Evolutionary conservation across 352 stramenopile species (phyloP).

Genomic region (Phytophthora capsici): DNA sequence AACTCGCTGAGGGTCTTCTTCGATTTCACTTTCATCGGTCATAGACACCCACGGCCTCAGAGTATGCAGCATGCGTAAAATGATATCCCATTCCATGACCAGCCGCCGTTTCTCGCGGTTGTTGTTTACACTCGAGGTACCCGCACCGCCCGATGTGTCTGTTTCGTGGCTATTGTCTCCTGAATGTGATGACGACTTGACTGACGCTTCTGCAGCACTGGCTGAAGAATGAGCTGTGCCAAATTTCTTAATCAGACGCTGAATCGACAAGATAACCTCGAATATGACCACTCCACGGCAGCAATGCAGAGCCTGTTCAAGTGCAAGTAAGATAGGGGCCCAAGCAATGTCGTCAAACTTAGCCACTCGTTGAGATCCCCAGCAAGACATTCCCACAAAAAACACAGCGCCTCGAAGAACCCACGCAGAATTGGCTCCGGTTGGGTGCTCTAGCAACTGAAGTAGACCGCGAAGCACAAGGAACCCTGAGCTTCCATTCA

Average conservation of each 20-base stretch:
- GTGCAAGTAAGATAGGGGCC: conserved; percentile 69
- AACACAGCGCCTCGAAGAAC: conserved; percentile 86
- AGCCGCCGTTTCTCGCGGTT: conserved; percentile 43
- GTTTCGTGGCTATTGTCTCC: conserved; percentile 9
- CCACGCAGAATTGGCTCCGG: conserved; percentile 57
- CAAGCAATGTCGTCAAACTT: conserved; percentile 81
- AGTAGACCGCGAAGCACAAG: conserved; percentile 77
- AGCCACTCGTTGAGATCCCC: conserved; percentile 80
- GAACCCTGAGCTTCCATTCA: conserved; percentile 68
- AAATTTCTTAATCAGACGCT: conserved; percentile 90
- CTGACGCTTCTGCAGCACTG: conserved; percentile 1
- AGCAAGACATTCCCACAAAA: conserved; percentile 90
- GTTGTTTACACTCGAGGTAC: background rate
- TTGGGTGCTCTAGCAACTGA: conserved; percentile 73
- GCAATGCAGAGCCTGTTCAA: conserved; percentile 69
- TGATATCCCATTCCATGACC: conserved; percentile 87
- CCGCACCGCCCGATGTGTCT: conserved; percentile 1
- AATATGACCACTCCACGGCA: conserved; percentile 85
- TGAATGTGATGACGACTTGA: conserved; percentile 3
- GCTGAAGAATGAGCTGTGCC: conserved; percentile 32
- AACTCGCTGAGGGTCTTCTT: conserved; percentile 27
- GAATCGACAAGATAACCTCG: conserved; percentile 87
- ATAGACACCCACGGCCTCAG: conserved; percentile 77
- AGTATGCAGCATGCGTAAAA: conserved; percentile 74
- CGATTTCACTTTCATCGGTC: conserved; percentile 44